Base-by-base conservation (phyloP, 1,284 basidiomycete species). In the Ustilago shanxiensis region DNA sequence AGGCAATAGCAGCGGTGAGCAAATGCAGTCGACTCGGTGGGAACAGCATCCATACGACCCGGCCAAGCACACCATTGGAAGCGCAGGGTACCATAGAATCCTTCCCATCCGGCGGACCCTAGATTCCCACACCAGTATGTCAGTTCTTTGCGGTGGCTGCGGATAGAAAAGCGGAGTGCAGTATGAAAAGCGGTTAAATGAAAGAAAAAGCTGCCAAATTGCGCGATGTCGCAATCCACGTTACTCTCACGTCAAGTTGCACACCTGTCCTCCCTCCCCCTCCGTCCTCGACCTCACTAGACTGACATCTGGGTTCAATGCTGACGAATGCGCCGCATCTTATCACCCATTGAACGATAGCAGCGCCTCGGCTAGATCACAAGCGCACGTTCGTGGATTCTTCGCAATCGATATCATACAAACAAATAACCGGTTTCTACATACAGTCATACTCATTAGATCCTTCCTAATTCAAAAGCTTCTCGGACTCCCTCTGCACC, bases 121-220 rank as follows among this genome's bases (percentile, higher is more conserved):
- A 33, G 31, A 33, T 33, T 33, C 31, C 31, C 31, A 33, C 31
- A 10, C 39, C 10, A 47, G n/a, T 10, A 18, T 29, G 1, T 24
- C 44, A 11, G 20, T 20, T 26, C 24, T 9, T 47, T 20, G 44
- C 22, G 44, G 44, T 16, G n/a, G 13, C 13, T 5, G 31, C 31
- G 31, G 31, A 7, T 33, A 11, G 10, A 11, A 20, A 22, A 20
- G 44, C 20, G n/a, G 22, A 20, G n/a, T n/a, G n/a, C n/a, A n/a
- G n/a, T n/a, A n/a, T n/a, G n/a, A n/a, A n/a, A n/a, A n/a, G n/a
- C n/a, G n/a, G n/a, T n/a, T 20, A 24, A 49, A 49, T 49, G 37
- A 18, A 39, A 39, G 31, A 39, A 51, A 10, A n/a, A n/a, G n/a
- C 49, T 51, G 49, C 49, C 49, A 51, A 51, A 28, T 51, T 51